phyloP scores from a whole-genome alignment of 2,329 filamentous ascomycete species.

The Zymoseptoria crescenta region DNA sequence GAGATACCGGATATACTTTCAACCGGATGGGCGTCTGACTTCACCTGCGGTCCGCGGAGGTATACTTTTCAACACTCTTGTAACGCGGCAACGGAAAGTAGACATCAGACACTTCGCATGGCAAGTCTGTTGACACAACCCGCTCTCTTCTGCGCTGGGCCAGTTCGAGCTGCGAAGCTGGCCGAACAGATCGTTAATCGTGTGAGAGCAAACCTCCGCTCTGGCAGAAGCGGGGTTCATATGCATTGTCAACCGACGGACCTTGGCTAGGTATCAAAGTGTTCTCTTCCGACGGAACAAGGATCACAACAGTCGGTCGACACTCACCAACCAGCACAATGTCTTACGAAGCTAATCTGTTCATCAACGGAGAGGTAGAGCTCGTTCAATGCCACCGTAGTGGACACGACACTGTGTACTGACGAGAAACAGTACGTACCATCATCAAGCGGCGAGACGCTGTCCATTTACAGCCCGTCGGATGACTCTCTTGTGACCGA shows the following conservation, averaged over 20 bases:
- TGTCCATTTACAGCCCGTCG: conserved; percentile 44
- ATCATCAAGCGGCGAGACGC: conserved; percentile 34
- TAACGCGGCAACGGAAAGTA: background rate
- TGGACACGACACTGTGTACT: conserved; percentile 6
- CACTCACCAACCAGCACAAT: background rate
- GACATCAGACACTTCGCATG: background rate
- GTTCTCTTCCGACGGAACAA: background rate
- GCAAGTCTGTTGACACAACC: background rate
- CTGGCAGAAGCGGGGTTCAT: background rate
- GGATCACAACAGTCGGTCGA: background rate
- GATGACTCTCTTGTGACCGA: conserved; percentile 44
- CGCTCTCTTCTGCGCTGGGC: background rate
- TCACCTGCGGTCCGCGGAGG: background rate
- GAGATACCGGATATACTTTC: background rate
- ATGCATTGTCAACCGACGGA: background rate
- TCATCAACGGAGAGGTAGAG: conserved; percentile 26
- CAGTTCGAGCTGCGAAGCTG: background rate
- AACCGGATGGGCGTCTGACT: background rate
- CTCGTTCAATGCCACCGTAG: background rate
- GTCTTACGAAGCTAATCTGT: conserved; percentile 28
- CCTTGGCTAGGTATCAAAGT: background rate
- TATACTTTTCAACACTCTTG: background rate
- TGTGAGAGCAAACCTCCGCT: background rate
- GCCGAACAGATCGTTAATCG: background rate
- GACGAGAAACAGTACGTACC: conserved; percentile 2